Base-by-base conservation (phyloP, 257 asterid species). In the Sherardia arvensis region DNA sequence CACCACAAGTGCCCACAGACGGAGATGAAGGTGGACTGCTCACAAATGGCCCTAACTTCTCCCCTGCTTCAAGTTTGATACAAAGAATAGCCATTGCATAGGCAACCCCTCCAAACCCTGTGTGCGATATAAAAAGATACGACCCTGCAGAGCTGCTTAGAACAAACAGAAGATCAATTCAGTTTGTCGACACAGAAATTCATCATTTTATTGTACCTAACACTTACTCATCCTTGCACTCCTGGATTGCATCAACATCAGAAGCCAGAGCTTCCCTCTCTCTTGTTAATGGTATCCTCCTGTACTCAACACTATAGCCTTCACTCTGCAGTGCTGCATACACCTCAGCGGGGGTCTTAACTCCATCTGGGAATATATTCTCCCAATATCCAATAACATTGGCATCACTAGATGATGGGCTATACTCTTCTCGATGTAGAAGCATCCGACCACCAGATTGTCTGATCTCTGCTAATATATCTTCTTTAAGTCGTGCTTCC, bases 41-140 rank as follows among this genome's bases (percentile, higher is more conserved):
- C 30, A 62, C 63, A 74, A 66, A 38, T 38, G 81, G 78, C 51
- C 70, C 66, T n/a, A 68, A 63, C 64, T 71, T 74, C 58, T 78
- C 82, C 77, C 83, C 95, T 59, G 87, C 90, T 77, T 82, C 87
- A 72, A 91, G 95, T 71, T 79, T 83, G 69, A 83, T 72, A 79
- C 96, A 91, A 74, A 86, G 80, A 71, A 91, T 86, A 69, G 95
- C 88, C 98, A 91, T 88, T 58, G 98, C 98, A 81, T 91, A 91
- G 29, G 98, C 82, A 82, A 91, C 91, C 78, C 97, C 97, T 67
- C 98, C 98, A 74, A 84, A 88, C 78, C 98, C 97, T 66, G 98
- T 91, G 92, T 91, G 98, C 61, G 98, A 88, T 78, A 91, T 87
- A 79, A 81, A 91, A 64, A 91, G 97, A 80, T 91, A 91, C 68